Evolutionary conservation across 352 stramenopile species (phyloP), one percentile per base, ranked within the genome.

Genomic region (Phytophthora fragariaefolia): DNA sequence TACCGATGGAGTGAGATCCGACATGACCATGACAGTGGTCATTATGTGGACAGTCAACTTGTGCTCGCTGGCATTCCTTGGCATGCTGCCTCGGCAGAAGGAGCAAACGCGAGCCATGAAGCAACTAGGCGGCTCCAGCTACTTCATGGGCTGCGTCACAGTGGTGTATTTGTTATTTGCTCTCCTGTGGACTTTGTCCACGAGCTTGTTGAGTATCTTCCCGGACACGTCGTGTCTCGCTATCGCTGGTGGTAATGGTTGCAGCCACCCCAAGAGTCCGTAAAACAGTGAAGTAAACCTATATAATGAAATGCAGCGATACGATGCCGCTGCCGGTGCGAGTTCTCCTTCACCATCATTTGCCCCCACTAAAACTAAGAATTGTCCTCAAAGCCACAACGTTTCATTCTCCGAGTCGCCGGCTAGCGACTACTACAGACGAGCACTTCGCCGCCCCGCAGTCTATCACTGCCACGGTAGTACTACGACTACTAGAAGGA

Each of bases 201-300:
- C 69, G n/a, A 91, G 83, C 63, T 61, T 91, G 10, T 59, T 91
- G 60, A 76, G 77, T 24, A 85, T 90, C 63, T 90, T 86, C 63
- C 61, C 74, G 17, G 59, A 46, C 12, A 92, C 83, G 2, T 59
- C 68, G 5, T 91, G 82, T 59, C 69, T 84, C 15, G 69, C 56
- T 23, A 82, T 91, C 38, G 76, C 70, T 22, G 83, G 83, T 17
- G 83, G 83, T 46, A 67, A 69, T 22, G 64, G 69, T 26, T 77
- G 69, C 38, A 42, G 62, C 15, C 59, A 63, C 3, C 28, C 58
- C 17, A 55, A 55, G 24, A 55, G 43, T 34, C 55, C 53, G 42
- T 71, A 67, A 76, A 36, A 40, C 13, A 66, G 12, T 63, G 20
- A 64, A 60, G 27, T 60, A 71, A 45, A 45, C 49, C 46, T 69